A percentile compares a stretch with the other conserved stretches of the same genome.
Evolutionary conservation across 2,329 filamentous ascomycete species (phyloP).

Genomic region (Xylariaceae sp.): DNA sequence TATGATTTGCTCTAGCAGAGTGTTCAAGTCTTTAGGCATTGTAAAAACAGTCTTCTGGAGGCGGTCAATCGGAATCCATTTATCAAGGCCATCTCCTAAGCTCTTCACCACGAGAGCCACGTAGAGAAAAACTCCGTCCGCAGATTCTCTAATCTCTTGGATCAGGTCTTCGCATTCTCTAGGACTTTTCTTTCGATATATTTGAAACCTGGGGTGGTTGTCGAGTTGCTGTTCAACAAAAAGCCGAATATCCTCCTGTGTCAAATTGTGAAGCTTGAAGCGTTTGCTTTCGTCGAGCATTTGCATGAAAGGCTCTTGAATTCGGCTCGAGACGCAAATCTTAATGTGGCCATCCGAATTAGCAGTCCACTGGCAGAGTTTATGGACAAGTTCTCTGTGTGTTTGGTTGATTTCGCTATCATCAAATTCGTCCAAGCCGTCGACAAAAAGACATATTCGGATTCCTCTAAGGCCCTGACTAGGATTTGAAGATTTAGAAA

Average conservation of each 20-base stretch:
- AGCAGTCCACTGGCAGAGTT: not conserved
- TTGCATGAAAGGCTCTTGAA: constrained; percentile 2
- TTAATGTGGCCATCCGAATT: constrained; percentile 1
- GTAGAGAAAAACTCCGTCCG: constrained; percentile 4
- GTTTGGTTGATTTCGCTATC: not conserved
- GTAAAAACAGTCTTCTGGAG: not conserved
- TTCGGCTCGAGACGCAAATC: constrained; percentile 9
- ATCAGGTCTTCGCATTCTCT: not conserved
- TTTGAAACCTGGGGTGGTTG: not conserved
- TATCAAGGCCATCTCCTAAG: not conserved
- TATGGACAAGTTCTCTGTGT: not conserved
- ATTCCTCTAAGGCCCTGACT: not conserved
- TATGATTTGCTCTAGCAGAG: not conserved
- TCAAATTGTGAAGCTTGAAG: not conserved
- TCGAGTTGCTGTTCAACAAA: not conserved
- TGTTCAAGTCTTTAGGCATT: not conserved
- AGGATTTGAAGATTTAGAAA: not conserved
- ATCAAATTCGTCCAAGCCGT: constrained; percentile 13
- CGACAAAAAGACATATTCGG: constrained; percentile 13
- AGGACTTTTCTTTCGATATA: not conserved
- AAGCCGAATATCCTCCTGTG: not conserved
- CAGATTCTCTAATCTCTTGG: not conserved
- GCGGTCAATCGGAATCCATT: not conserved
- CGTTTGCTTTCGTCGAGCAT: constrained; percentile 6
- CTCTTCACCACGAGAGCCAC: not conserved